Conservation (phyloP, 2,329 filamentous ascomycete genomes). For the Alternaria longipes region DNA sequence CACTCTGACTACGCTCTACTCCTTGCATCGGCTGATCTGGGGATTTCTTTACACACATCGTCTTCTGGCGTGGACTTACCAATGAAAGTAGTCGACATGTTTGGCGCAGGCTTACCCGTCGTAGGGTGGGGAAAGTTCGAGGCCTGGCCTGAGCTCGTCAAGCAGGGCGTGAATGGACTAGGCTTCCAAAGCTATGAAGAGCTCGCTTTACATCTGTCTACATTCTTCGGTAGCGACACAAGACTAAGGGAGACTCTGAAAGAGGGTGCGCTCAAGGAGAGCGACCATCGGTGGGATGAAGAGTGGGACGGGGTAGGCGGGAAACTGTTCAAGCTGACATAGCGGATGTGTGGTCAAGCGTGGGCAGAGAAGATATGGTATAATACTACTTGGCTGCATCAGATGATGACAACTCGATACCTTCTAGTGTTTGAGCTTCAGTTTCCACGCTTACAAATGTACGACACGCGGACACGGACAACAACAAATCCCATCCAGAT, state of each 20-base stretch:
- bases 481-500: background rate
- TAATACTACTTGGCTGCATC: background rate
- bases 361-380: background rate
- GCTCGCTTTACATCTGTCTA: conserved; percentile 68
- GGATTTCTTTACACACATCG: conserved; percentile 90
- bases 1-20: conserved; percentile 85
- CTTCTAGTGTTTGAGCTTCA: background rate
- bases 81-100: conserved; percentile 99
- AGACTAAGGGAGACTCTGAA: conserved; percentile 69
- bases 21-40: conserved; percentile 85
- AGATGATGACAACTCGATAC: background rate
- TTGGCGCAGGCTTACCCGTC: conserved; percentile 90
- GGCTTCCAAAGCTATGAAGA: conserved; percentile 80
- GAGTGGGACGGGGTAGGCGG: conserved; percentile 91
- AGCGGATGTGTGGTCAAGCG: background rate
- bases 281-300: conserved; percentile 82
- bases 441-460: background rate
- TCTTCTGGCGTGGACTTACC: conserved; percentile 94
- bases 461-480: background rate
- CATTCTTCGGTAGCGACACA: conserved; percentile 67
- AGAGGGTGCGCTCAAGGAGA: conserved; percentile 76
- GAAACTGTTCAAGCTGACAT: conserved; percentile 63
- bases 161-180: conserved; percentile 83
- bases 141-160: conserved; percentile 90
- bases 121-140: conserved; percentile 86